Conservation (phyloP, 208 protist genomes). For the Leishmania arabica region DNA sequence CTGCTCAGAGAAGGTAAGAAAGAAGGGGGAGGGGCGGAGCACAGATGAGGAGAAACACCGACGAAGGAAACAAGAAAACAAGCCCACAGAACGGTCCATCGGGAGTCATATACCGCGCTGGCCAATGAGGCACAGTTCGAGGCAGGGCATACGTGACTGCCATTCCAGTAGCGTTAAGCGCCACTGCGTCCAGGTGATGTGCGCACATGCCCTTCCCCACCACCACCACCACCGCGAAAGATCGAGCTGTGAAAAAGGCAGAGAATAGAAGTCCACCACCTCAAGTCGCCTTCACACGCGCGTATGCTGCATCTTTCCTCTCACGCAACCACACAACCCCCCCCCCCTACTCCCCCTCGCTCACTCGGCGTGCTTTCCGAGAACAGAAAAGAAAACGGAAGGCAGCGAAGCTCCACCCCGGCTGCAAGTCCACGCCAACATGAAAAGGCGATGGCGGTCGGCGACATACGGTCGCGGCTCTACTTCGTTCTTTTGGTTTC, state of each 20-base stretch:
- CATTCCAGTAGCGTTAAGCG: background rate
- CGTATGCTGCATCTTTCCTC: background rate
- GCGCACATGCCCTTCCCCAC: background rate
- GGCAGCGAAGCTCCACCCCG: background rate
- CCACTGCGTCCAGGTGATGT: background rate
- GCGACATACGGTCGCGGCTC: background rate
- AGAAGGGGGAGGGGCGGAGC: too few relatives aligned
- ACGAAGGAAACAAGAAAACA: background rate
- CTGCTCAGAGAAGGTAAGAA: background rate
- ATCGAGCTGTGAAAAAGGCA: background rate
- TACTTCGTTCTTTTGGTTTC: background rate
- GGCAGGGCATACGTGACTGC: background rate
- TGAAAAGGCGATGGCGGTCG: background rate
- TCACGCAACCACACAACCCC: background rate
- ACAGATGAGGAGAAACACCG: too few relatives aligned
- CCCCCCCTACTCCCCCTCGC: background rate
- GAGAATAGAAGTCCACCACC: background rate
- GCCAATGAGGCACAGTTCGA: background rate
- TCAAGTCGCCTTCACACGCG: background rate
- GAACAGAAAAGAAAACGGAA: background rate
- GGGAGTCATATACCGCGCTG: background rate
- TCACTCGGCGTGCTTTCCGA: background rate
- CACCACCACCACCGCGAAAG: background rate
- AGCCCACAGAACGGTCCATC: background rate
- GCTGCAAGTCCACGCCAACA: background rate